Conservation (phyloP, 2,329 filamentous ascomycete genomes). For the Coniochaeta hoffmannii region DNA sequence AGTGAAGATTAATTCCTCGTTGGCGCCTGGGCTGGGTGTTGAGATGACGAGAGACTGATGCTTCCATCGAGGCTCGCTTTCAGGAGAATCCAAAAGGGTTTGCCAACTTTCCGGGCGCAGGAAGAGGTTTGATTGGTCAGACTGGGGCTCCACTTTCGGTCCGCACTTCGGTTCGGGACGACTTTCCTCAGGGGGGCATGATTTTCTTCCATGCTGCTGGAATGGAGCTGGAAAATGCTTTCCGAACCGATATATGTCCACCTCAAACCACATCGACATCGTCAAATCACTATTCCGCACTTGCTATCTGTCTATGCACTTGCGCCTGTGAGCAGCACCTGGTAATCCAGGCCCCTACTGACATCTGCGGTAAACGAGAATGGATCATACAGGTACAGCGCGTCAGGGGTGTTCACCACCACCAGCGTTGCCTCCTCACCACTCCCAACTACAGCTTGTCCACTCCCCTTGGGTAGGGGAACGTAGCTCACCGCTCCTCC, state of each 20-base stretch:
- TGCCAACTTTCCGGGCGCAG: background rate
- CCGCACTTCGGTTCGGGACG: background rate
- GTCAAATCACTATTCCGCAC: too few relatives aligned
- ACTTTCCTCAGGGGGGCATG: too few relatives aligned
- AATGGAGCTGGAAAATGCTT: too few relatives aligned
- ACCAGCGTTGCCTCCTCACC: slow-evolving; percentile 37
- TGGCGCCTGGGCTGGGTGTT: too few relatives aligned
- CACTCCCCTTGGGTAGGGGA: slow-evolving; percentile 24
- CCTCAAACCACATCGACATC: too few relatives aligned
- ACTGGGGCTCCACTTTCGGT: too few relatives aligned
- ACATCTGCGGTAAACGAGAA: slow-evolving; percentile 26
- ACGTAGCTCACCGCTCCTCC: slow-evolving; percentile 28
- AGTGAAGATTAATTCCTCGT: too few relatives aligned
- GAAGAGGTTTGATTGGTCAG: too few relatives aligned
- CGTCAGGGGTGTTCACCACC: slow-evolving; percentile 38
- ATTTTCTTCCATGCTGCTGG: too few relatives aligned
- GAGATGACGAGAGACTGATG: background rate
- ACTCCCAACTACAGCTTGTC: slow-evolving; percentile 22
- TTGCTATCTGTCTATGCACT: slow-evolving; percentile 11
- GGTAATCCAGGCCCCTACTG: slow-evolving; percentile 29
- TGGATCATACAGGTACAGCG: slow-evolving; percentile 35
- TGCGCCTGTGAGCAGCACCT: slow-evolving; percentile 24
- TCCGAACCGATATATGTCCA: too few relatives aligned
- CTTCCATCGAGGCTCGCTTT: background rate
- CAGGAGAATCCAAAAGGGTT: background rate